Base-by-base conservation (phyloP, 805 yeast species). In the Candida broadrunensis region DNA sequence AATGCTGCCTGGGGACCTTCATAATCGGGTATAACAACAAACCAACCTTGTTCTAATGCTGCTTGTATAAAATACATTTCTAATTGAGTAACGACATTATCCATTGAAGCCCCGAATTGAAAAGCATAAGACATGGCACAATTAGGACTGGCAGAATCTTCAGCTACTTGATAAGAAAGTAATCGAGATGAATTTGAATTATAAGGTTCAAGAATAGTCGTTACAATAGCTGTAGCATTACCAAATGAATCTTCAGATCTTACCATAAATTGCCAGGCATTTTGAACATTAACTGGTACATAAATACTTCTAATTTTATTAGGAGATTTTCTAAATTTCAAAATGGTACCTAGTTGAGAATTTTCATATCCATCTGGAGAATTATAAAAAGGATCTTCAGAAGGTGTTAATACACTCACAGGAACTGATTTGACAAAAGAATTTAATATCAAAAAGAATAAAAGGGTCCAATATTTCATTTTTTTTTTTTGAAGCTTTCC, bases 1-100 rank as follows among this genome's bases (percentile, higher is more conserved):
- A 59, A 67, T 1, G 63, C 56, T 1, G 61, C 50, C 16, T 52
- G 51, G 3, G 57, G 55, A 3, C 72, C 72, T 41, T 65, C 65
- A 38, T 64, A 62, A 44, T 65, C 71, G 0, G 71, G 61, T 5
- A 54, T 49, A 1, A 60, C 56, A 3, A 66, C 65, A 43, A 50
- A 59, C 51, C 60, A 67, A 6, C 72, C 73, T 21, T 55, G 41
- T 20, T 19, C n/a, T 29, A 58, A 49, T 14, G 56, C 56, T 11
- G 45, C 49, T 17, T 46, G 55, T 19, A 54, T 42, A n/a, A 48
- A 42, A 13, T 39, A 41, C 42, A 44, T 47, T 42, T 52, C 61
- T 2, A 48, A 45, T 36, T 50, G 47, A 2, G 49, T 35, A 15
- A 36, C 30, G 17, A 51, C 16, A 19, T 47, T 49, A 2, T 8